Evolutionary conservation across 2,329 filamentous ascomycete species (phyloP).

Genomic region (Aspergillus fischeri): DNA sequence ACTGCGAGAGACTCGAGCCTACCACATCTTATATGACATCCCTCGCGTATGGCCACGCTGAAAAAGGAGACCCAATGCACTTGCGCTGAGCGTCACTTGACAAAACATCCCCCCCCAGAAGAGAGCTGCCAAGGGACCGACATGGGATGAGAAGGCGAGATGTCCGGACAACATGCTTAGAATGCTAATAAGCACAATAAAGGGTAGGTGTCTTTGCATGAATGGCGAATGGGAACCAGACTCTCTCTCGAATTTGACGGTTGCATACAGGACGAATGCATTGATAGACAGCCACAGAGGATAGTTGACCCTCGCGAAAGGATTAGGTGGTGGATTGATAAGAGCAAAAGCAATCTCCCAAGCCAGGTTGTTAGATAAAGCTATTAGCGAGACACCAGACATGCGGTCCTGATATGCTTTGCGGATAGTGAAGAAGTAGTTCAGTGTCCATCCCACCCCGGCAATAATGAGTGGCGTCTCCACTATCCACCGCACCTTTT

Average conservation of each 20-base stretch:
- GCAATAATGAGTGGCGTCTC: neutral
- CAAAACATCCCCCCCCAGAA: neutral
- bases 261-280: constrained; percentile 1
- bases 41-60: neutral
- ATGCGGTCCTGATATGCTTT: neutral
- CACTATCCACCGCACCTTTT: neutral
- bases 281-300: constrained; percentile 2
- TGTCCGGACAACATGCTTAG: neutral
- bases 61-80: neutral
- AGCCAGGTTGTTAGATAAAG: constrained; percentile 2
- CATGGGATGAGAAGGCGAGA: neutral
- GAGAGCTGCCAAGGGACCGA: neutral
- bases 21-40: neutral
- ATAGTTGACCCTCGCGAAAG: neutral
- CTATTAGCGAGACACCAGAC: constrained; percentile 1
- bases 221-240: neutral
- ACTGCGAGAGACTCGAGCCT: neutral
- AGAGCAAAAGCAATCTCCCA: constrained; percentile 3
- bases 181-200: neutral
- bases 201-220: neutral
- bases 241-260: neutral
- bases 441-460: neutral
- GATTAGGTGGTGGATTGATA: neutral
- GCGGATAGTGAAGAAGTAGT: constrained; percentile 4
- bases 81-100: neutral